These are phyloP conservation scores for Leccinum boreale DNA, from an alignment of 768 basidiomycete genomes.

Conservation along the genomic window DNA sequence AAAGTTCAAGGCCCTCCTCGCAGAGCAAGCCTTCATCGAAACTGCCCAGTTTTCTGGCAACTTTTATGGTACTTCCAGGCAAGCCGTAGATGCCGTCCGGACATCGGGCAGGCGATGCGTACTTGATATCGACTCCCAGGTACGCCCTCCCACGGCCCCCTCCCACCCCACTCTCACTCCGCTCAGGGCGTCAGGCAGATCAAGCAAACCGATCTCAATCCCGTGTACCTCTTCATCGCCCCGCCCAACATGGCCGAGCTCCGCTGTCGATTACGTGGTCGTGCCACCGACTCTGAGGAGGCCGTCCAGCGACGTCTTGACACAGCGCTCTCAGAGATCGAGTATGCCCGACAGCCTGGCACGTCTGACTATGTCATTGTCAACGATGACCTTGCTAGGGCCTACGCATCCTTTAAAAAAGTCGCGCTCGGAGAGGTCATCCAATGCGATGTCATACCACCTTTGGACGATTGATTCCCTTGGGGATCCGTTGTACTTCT, in stretches of 20 bases:
- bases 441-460: slow-evolving; percentile 62
- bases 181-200: slow-evolving; percentile 87
- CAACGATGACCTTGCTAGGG: slow-evolving; percentile 84
- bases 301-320: slow-evolving; percentile 72
- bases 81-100: slow-evolving; percentile 68
- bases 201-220: slow-evolving; percentile 76
- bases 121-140: slow-evolving; percentile 96
- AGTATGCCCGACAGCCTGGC: slow-evolving; percentile 73
- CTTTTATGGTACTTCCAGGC: slow-evolving; percentile 87
- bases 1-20: slow-evolving; percentile 68
- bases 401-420: slow-evolving; percentile 72
- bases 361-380: slow-evolving; percentile 83
- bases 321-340: slow-evolving; percentile 76
- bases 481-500: no score
- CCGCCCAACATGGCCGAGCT: slow-evolving; percentile 79
- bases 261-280: slow-evolving; percentile 63
- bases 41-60: slow-evolving; percentile 92
- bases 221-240: slow-evolving; percentile 88
- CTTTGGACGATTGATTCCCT: slow-evolving; percentile 49
- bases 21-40: slow-evolving; percentile 82
- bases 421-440: slow-evolving; percentile 70
- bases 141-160: not conserved
- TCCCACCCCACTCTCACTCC: not conserved
- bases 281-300: slow-evolving; percentile 81
- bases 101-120: slow-evolving; percentile 77